Evolutionary conservation across 257 asterid species (phyloP).

Genomic region (Nicotiana tabacum): DNA sequence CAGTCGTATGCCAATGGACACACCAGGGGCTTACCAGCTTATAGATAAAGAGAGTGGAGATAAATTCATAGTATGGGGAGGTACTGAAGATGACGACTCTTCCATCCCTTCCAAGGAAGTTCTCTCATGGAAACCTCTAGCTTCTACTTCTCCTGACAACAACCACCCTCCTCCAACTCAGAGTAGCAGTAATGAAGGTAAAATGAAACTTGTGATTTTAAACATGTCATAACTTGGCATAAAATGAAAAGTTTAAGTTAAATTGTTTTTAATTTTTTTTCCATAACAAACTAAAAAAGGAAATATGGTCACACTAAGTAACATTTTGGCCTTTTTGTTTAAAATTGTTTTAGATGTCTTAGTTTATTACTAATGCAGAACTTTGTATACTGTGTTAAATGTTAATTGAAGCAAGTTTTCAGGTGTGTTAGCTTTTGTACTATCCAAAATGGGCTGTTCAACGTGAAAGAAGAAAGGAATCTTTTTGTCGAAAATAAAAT

Average conservation of each 20-base stretch:
- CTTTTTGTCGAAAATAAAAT: background rate
- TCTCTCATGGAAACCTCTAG: constrained; percentile 27
- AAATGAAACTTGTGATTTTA: too few relatives aligned
- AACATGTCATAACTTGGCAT: too few relatives aligned
- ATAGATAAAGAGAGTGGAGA: constrained; percentile 35
- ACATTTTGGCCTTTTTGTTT: too few relatives aligned
- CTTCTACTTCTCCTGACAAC: background rate
- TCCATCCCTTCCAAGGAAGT: constrained; percentile 24
- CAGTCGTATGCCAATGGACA: constrained; percentile 29
- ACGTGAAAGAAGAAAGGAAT: background rate
- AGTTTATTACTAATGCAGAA: background rate
- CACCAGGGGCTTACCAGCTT: constrained; percentile 40
- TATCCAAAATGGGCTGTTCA: background rate
- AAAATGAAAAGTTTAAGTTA: too few relatives aligned
- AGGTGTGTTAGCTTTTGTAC: background rate
- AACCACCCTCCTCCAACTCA: background rate
- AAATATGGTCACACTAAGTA: too few relatives aligned
- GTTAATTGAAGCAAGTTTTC: background rate
- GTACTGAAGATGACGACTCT: constrained; percentile 25
- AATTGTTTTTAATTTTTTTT: too few relatives aligned
- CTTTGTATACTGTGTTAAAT: background rate
- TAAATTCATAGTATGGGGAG: constrained; percentile 40
- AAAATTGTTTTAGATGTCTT: background rate
- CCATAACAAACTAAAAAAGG: too few relatives aligned
- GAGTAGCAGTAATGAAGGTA: constrained; percentile 7